These are phyloP conservation scores for Mucuna pruriens DNA, from an alignment of 306 rosid species.

Conservation along the genomic window DNA sequence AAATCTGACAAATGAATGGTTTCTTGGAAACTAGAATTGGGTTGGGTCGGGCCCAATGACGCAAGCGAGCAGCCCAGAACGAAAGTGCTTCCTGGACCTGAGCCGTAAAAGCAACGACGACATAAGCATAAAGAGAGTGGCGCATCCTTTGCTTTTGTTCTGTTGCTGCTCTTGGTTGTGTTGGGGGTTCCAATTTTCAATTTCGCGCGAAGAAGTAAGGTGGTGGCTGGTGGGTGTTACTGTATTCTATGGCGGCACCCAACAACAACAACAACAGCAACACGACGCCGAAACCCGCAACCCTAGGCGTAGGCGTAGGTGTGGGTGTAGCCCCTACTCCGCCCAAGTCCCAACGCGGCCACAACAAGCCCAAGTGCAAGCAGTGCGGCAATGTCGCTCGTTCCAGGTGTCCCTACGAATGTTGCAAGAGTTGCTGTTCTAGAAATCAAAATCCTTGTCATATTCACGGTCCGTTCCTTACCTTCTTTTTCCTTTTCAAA, in stretches of 20 bases:
- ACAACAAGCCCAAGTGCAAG: slow-evolving; percentile 58
- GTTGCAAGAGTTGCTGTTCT: slow-evolving; percentile 94
- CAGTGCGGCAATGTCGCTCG: slow-evolving; percentile 99
- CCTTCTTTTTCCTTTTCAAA: not conserved
- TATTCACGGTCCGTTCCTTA: slow-evolving; percentile 65
- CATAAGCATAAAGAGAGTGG: not conserved
- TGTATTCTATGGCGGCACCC: slow-evolving; percentile 12
- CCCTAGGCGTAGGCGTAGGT: slow-evolving; percentile 15
- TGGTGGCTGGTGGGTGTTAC: not conserved
- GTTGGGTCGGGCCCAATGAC: not conserved
- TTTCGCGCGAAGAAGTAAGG: slow-evolving; percentile 12
- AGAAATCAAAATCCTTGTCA: slow-evolving; percentile 94
- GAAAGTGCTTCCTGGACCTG: not conserved
- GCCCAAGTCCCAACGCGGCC: slow-evolving; percentile 56
- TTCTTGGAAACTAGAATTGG: too few species aligned
- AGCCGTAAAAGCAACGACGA: not conserved
- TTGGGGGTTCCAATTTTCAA: not conserved
- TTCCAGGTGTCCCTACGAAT: slow-evolving; percentile 92
- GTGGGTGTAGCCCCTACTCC: not conserved
- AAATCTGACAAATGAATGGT: too few species aligned
- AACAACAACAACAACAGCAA: not conserved
- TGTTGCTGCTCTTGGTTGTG: not conserved
- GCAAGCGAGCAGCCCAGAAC: not conserved
- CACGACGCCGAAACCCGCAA: slow-evolving; percentile 30
- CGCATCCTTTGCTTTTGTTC: too few species aligned